phyloP scores from a whole-genome alignment of 306 rosid genomes.

The Leucaena leucocephala region DNA sequence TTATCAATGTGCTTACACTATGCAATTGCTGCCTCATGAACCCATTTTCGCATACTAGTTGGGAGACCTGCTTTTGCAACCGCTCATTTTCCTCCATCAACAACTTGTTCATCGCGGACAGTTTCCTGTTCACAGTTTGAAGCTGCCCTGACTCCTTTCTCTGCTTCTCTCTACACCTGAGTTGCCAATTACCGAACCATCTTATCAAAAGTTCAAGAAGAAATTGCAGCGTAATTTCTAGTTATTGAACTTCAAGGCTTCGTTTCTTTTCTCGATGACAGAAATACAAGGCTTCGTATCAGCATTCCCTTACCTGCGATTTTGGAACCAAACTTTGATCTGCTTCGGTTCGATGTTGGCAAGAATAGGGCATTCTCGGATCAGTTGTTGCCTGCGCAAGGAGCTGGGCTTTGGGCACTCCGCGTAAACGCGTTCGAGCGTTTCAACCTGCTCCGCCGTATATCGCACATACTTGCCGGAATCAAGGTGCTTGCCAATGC shows the following conservation, averaged over 20 bases:
- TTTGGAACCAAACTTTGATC: constrained; percentile 99
- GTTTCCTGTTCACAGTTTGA: constrained; percentile 87
- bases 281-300: neutral
- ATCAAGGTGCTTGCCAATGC: constrained; percentile 79
- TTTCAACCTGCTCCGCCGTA: constrained; percentile 92
- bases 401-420: constrained; percentile 99
- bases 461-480: constrained; percentile 90
- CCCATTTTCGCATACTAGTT: constrained; percentile 91
- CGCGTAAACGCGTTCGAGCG: constrained; percentile 84
- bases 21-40: constrained; percentile 91
- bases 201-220: constrained; percentile 6
- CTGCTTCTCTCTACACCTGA: constrained; percentile 98
- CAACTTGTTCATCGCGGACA: constrained; percentile 92
- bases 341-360: constrained; percentile 93
- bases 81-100: constrained; percentile 99
- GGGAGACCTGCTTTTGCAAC: constrained; percentile 96
- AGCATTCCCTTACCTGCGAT: constrained; percentile 64
- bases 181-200: constrained; percentile 27
- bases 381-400: constrained; percentile 79
- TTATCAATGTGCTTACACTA: constrained; percentile 59
- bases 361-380: constrained; percentile 93
- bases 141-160: constrained; percentile 90
- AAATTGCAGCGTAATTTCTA: neutral
- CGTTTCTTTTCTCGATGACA: too few relatives aligned
- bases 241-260: neutral